Evolutionary conservation across 2,329 filamentous ascomycete genomes (phyloP), one percentile per base, ranked within the genome.

Genomic region (Ceratocystiopsis minuta): DNA sequence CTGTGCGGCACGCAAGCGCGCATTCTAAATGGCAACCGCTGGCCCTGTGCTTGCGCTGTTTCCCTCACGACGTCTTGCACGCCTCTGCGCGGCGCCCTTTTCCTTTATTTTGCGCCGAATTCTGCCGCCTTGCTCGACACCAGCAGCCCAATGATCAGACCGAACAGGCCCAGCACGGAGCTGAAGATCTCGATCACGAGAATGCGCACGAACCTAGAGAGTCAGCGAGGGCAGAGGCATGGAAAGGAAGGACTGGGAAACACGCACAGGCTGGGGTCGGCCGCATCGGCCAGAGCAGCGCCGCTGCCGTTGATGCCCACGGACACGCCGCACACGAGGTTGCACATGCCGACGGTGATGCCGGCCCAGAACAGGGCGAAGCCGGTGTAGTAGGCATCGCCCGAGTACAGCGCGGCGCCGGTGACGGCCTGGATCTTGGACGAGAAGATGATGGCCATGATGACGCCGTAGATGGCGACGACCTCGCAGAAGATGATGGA

Each of bases 401-500:
- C 75, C 13, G 80, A 80, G 63, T 80, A 81, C 28, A 86, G 61
- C 16, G 70, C 68, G 34, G 78, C 72, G 43, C 70, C 70, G 36
- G 67, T 57, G 28, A 90, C 71, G 43, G 70, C 60, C 52, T 73
- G 71, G 53, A 98, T 65, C 63, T 95, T 93, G 47, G 87, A 73
- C 37, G 87, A 92, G 67, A 96, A 96, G 55, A 98, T 82, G 59
- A 98, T 98, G 54, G 87, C 81, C 86, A 98, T 98, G 65, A 98
- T 98, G 63, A 98, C 88, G 54, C 92, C 92, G 71, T 98, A 98
- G 62, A 98, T 98, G 62, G 90, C 90, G 55, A 98, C 90, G 57
- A 98, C 90, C 66, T 98, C 90, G 68, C 90, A 98, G 67, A 98
- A 98, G 65, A 98, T 96, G 63, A 98, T 98, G 55, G 88, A 96